Percentiles rank a stretch among this genome's conserved stretches.
Conservation (phyloP, 1,284 basidiomycete species). For the Flammula alnicola region DNA sequence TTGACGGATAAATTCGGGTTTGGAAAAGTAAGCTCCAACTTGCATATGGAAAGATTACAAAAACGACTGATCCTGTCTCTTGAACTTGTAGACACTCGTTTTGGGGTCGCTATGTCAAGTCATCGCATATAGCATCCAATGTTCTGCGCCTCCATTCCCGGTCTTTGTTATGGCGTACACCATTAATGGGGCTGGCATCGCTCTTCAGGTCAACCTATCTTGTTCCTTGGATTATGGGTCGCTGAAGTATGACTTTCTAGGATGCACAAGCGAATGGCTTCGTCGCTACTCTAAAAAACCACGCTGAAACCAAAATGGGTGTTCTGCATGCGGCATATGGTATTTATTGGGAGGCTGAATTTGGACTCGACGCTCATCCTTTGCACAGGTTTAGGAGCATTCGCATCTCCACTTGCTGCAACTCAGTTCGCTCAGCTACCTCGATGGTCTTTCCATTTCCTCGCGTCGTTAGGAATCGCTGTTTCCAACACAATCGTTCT, state of each 20-base stretch:
- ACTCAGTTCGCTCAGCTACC: slow-evolving; percentile 65
- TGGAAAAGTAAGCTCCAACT: slow-evolving; percentile 50
- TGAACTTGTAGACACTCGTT: slow-evolving; percentile 21
- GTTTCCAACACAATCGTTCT: slow-evolving; percentile 50
- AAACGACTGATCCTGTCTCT: no score
- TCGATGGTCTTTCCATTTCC: slow-evolving; percentile 64
- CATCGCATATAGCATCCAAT: slow-evolving; percentile 50
- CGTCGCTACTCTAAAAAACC: slow-evolving; percentile 48
- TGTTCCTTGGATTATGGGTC: not conserved
- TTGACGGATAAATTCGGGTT: slow-evolving; percentile 62
- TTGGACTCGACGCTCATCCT: not conserved
- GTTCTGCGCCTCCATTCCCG: slow-evolving; percentile 69
- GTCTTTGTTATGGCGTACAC: slow-evolving; percentile 63
- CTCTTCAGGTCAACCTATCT: slow-evolving; percentile 31
- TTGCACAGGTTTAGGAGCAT: slow-evolving; percentile 56
- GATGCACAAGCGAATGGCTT: slow-evolving; percentile 64
- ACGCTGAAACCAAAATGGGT: slow-evolving; percentile 54
- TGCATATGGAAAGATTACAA: not conserved
- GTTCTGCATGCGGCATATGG: slow-evolving; percentile 61
- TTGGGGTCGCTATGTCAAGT: slow-evolving; percentile 50
- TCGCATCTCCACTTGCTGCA: slow-evolving; percentile 66
- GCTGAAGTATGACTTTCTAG: slow-evolving; percentile 30
- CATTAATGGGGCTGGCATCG: slow-evolving; percentile 65
- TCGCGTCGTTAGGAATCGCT: slow-evolving; percentile 62
- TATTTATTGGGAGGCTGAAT: no score